Evolutionary conservation across 163 green algal species (phyloP), one percentile per base, ranked within the genome.

Genomic region (Coccomyxa subellipsoidea): DNA sequence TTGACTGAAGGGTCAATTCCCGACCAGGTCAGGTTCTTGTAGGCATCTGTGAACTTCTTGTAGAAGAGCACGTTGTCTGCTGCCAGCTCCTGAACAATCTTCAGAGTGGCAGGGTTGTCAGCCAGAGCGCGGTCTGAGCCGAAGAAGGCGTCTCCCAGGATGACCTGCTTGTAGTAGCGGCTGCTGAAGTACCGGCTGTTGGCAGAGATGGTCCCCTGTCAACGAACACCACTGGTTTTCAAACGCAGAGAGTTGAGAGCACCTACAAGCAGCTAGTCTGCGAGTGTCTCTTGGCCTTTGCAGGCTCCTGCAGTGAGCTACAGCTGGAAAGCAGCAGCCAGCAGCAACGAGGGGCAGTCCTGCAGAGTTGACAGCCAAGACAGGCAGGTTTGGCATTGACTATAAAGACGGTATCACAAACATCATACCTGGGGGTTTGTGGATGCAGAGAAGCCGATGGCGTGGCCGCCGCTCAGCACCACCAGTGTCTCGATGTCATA

Each of bases 161-260:
- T 38, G 70, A 77, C 25, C 18, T 77, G 32, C 34, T 77, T 38
- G 70, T 77, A 77, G 25, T 77, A 77, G 31, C 32, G 39, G 70
- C 32, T 77, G 70, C 70, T 40, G 70, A 77, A 77, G 32, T 47
- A 38, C 10, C 70, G 31, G 70, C 18, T 47, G 66, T 73, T 73
- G 29, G 66, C 66, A 36, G 66, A 73, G n/a, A 73, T 34, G 4
- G 66, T 73, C 66, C 66, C 66, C 66, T 73, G 66, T n/a, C n/a
- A n/a, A n/a, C n/a, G n/a, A n/a, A n/a, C n/a, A n/a, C n/a, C n/a
- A n/a, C n/a, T n/a, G 23, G 5, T 12, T 5, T 59, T 12, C 3
- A 5, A 5, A 59, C 47, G 23, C 66, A 73, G 7, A 35, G 29
- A 36, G 2, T 23, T 35, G 66, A 34, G n/a, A n/a, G n/a, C n/a